Conservation (phyloP, 2,329 filamentous ascomycete species). For the Teratosphaeria nubilosa region DNA sequence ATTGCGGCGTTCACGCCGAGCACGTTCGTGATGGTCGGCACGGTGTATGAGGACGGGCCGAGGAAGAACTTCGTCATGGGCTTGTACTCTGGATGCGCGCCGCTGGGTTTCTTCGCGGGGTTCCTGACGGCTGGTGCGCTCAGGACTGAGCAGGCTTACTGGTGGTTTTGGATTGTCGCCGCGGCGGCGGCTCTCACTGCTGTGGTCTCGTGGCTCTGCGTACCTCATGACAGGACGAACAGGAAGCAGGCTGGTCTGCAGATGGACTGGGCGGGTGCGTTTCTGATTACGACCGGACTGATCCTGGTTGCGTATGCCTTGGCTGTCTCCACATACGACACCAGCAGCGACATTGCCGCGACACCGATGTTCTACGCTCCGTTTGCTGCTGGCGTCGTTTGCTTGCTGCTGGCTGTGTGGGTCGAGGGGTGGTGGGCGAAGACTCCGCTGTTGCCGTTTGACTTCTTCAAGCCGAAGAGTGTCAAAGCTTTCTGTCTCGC, state of each 20-base stretch:
- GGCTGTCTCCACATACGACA: slow-evolving; percentile 22
- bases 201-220: slow-evolving; percentile 22
- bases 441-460: slow-evolving; percentile 25
- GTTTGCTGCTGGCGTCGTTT: slow-evolving; percentile 17
- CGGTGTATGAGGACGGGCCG: slow-evolving; percentile 23
- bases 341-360: slow-evolving; percentile 12
- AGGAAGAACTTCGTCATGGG: slow-evolving; percentile 26
- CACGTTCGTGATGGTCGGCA: slow-evolving; percentile 25
- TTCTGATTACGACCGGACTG: slow-evolving; percentile 25
- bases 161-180: slow-evolving; percentile 28
- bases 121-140: slow-evolving; percentile 24
- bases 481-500: slow-evolving; percentile 24
- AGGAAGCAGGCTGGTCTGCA: slow-evolving; percentile 21
- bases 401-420: slow-evolving; percentile 21
- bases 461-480: slow-evolving; percentile 25
- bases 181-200: slow-evolving; percentile 18
- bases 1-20: slow-evolving; percentile 27
- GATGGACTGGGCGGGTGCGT: slow-evolving; percentile 28
- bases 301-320: slow-evolving; percentile 26
- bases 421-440: slow-evolving; percentile 25
- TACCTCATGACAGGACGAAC: slow-evolving; percentile 24
- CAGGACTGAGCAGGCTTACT: slow-evolving; percentile 14
- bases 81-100: slow-evolving; percentile 27
- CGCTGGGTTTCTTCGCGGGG: slow-evolving; percentile 27
- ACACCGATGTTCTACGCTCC: slow-evolving; percentile 21